These are phyloP conservation scores for Cardamine resedifolia DNA, from an alignment of 345 rosid genomes.

Conservation along the genomic window DNA sequence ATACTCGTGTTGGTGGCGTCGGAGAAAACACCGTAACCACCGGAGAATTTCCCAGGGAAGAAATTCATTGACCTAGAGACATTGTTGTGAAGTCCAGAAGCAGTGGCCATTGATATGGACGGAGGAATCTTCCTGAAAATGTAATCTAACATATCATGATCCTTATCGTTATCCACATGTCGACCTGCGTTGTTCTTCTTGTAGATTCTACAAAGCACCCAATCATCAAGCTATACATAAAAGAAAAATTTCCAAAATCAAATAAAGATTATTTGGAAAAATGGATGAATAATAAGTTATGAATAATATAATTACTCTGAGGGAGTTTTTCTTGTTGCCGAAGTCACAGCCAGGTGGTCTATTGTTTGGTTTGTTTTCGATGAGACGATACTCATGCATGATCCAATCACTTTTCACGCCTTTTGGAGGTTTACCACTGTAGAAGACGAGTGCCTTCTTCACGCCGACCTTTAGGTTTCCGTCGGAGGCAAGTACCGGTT, in stretches of 20 bases:
- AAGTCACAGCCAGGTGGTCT: slow-evolving; percentile 55
- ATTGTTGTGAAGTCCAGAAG: slow-evolving; percentile 26
- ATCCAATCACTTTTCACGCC: slow-evolving; percentile 97
- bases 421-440: slow-evolving; percentile 96
- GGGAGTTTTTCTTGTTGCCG: slow-evolving; percentile 76
- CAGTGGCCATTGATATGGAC: slow-evolving; percentile 40
- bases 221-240: slow-evolving; percentile 84
- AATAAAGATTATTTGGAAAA: neutral
- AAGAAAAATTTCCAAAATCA: neutral
- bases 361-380: slow-evolving; percentile 66
- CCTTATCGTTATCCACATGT: slow-evolving; percentile 35
- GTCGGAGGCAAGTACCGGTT: slow-evolving; percentile 65
- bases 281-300: slow-evolving; percentile 1
- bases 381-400: slow-evolving; percentile 96
- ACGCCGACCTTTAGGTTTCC: slow-evolving; percentile 89
- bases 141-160: slow-evolving; percentile 38
- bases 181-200: slow-evolving; percentile 66
- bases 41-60: slow-evolving; percentile 21
- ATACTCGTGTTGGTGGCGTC: slow-evolving; percentile 1
- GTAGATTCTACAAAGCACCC: slow-evolving; percentile 96
- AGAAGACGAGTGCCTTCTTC: slow-evolving; percentile 92
- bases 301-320: slow-evolving; percentile 39
- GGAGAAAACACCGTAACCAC: slow-evolving; percentile 20
- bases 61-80: slow-evolving; percentile 29
- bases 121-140: slow-evolving; percentile 60